phyloP scores from a whole-genome alignment of 768 basidiomycete species.

The Tylopilus subfusipes region DNA sequence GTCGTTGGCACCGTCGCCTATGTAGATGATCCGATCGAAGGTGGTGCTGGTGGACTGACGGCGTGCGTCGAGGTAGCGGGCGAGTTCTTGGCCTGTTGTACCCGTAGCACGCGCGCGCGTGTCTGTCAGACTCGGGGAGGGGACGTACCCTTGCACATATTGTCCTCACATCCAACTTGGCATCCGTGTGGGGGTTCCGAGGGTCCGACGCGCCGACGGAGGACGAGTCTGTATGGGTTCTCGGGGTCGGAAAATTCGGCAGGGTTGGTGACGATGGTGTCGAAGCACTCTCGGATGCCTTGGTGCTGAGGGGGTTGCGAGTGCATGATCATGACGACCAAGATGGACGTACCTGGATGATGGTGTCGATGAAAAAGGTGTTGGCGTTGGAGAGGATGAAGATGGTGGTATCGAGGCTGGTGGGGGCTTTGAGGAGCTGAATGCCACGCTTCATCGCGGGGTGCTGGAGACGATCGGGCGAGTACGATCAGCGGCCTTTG shows the following conservation, averaged over 20 bases:
- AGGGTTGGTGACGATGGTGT: conserved; percentile 88
- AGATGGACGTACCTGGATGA: conserved; percentile 59
- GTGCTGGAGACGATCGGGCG: conserved; percentile 54
- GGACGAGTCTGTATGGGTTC: conserved; percentile 59
- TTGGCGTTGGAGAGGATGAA: conserved; percentile 95
- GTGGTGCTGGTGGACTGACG: conserved; percentile 23
- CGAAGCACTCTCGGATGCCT: conserved; percentile 67
- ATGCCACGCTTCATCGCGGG: conserved; percentile 95
- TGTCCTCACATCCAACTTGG: conserved; percentile 82
- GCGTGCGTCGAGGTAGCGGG: conserved; percentile 58
- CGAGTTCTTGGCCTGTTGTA: conserved; percentile 81
- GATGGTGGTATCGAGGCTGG: conserved; percentile 65
- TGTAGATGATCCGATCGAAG: conserved; percentile 80
- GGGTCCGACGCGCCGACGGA: conserved; percentile 75
- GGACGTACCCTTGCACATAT: conserved; percentile 92
- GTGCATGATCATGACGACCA: background rate
- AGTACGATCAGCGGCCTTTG: background rate
- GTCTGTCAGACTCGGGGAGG: background rate
- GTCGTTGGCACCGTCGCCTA: conserved; percentile 95
- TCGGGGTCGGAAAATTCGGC: conserved; percentile 74
- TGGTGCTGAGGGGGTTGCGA: conserved; percentile 39
- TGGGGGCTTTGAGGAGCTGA: conserved; percentile 62
- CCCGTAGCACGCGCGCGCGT: no score
- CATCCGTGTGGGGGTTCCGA: conserved; percentile 78
- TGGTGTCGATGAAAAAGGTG: conserved; percentile 84